A percentile compares a stretch with the other conserved stretches of the same genome.
Evolutionary conservation across 768 basidiomycete species (phyloP).

Genomic region (Leccinum aurantiacum): DNA sequence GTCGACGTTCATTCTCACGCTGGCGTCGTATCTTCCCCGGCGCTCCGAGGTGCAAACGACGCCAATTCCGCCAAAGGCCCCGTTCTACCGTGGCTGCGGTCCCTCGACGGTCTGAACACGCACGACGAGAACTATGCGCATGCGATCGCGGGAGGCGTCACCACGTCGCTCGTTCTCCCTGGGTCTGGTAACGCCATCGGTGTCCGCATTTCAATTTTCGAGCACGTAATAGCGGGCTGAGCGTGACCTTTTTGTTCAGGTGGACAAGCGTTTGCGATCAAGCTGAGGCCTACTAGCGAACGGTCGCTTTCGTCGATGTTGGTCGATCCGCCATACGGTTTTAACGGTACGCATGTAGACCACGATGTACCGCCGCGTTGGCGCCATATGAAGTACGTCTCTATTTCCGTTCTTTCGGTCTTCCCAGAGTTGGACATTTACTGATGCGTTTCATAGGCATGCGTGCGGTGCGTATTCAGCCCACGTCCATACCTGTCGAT

Average conservation of each 20-base stretch:
- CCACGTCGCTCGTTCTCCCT: constrained; percentile 74
- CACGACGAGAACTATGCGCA: constrained; percentile 63
- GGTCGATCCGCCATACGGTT: constrained; percentile 68
- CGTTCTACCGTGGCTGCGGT: constrained; percentile 61
- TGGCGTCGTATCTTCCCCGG: constrained; percentile 42
- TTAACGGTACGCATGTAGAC: constrained; percentile 39
- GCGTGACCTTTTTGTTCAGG: constrained; percentile 37
- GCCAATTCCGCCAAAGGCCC: constrained; percentile 48
- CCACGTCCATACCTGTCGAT: not conserved
- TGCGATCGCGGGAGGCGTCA: constrained; percentile 67
- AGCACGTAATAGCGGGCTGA: not conserved
- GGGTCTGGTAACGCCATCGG: constrained; percentile 66
- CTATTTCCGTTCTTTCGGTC: not conserved
- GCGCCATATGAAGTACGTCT: constrained; percentile 73
- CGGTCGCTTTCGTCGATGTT: constrained; percentile 67
- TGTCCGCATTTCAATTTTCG: constrained; percentile 17
- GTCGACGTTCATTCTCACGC: constrained; percentile 62
- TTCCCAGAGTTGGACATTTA: not conserved
- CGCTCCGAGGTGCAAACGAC: constrained; percentile 47
- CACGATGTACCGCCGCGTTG: constrained; percentile 45
- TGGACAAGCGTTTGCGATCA: constrained; percentile 78
- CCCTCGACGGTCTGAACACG: constrained; percentile 72
- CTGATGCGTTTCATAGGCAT: constrained; percentile 42
- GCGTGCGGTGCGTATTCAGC: constrained; percentile 50
- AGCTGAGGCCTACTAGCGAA: constrained; percentile 67